Evolutionary conservation across 441 rosid genomes (phyloP).

Genomic region (Populus tomentosa): DNA sequence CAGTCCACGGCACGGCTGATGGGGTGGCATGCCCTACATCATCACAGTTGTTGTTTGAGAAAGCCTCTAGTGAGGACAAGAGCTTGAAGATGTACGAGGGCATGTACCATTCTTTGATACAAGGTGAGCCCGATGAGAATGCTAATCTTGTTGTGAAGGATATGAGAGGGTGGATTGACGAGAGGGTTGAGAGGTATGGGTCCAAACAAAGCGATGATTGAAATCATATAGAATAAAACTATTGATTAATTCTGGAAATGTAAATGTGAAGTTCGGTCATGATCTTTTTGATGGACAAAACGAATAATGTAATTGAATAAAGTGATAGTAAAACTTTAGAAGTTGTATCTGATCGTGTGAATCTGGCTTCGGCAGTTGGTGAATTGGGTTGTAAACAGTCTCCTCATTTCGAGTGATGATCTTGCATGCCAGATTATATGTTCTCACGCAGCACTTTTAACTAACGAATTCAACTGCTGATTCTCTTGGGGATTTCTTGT

Average conservation of each 20-base stretch:
- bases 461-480: no score
- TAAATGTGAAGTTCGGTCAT: neutral
- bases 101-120: constrained; percentile 83
- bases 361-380: no score
- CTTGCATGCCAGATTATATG: no score
- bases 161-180: constrained; percentile 94
- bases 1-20: constrained; percentile 74
- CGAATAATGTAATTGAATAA: constrained; percentile 1
- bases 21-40: constrained; percentile 73
- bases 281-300: neutral
- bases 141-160: constrained; percentile 65
- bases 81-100: constrained; percentile 77
- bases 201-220: constrained; percentile 22
- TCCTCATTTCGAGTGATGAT: no score
- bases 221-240: neutral
- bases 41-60: constrained; percentile 66
- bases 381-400: no score
- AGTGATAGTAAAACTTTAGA: neutral
- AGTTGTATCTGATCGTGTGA: neutral
- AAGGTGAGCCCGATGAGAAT: constrained; percentile 84
- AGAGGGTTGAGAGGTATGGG: constrained; percentile 61
- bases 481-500: no score
- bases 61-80: constrained; percentile 65
- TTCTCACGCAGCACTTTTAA: no score
- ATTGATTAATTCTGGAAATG: neutral